Percentiles rank a stretch among this genome's conserved stretches.
Conservation (phyloP, 805 yeast genomes). For the Candida methanosorbosa region DNA sequence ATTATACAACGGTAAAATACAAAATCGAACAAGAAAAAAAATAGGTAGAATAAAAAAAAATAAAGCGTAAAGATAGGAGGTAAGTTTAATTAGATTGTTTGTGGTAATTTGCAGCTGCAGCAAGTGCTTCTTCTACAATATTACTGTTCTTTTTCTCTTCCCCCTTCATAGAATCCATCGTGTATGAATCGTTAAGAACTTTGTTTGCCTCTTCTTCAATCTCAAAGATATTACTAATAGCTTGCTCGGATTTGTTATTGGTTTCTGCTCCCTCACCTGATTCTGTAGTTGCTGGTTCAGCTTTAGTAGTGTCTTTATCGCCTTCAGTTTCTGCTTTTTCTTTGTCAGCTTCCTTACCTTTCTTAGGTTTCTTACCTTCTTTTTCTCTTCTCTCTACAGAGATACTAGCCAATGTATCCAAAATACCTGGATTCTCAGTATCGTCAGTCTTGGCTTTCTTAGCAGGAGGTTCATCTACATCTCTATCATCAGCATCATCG, state of each 20-base stretch:
- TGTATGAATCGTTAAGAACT: background rate
- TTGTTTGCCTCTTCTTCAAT: slow-evolving; percentile 1
- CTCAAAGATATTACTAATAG: slow-evolving; percentile 1
- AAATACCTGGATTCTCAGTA: background rate
- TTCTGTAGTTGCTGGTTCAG: background rate
- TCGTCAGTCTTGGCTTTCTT: background rate
- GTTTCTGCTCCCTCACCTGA: too few relatives aligned
- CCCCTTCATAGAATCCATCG: too few relatives aligned
- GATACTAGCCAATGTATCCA: slow-evolving; percentile 15
- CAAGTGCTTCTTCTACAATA: too few relatives aligned
- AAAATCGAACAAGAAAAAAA: background rate
- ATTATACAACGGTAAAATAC: background rate
- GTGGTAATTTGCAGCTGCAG: too few relatives aligned
- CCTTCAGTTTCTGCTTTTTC: background rate
- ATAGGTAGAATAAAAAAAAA: background rate
- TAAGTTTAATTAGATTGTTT: too few relatives aligned
- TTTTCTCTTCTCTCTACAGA: slow-evolving; percentile 17
- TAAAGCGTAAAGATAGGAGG: too few relatives aligned
- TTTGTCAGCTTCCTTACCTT: too few relatives aligned
- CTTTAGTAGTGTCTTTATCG: background rate
- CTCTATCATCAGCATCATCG: background rate
- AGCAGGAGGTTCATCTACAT: background rate
- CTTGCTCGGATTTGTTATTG: too few relatives aligned
- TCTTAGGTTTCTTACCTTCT: slow-evolving; percentile 3
- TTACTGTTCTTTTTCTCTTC: too few relatives aligned